phyloP scores from a whole-genome alignment of 805 yeast species.

The Pichia nanzhaoensis region DNA sequence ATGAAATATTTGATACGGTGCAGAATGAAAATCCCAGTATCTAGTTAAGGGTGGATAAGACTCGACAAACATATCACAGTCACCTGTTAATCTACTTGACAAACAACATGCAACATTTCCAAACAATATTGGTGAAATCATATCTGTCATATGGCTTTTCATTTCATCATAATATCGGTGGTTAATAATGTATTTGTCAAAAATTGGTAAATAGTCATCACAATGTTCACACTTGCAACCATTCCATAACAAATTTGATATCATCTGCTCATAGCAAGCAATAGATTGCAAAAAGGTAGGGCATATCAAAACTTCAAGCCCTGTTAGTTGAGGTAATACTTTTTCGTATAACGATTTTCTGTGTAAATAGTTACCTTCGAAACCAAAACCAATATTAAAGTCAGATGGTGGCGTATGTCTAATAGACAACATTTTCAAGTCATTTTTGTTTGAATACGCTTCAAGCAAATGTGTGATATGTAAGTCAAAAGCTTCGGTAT shows the following conservation, averaged over 20 bases:
- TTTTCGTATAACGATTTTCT: conserved; percentile 46
- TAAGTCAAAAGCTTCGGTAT: conserved; percentile 52
- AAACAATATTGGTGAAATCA: conserved; percentile 52
- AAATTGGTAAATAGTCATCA: conserved; percentile 35
- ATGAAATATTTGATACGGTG: conserved; percentile 36
- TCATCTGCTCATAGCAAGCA: conserved; percentile 63
- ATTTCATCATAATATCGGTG: conserved; percentile 52
- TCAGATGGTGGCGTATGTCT: conserved; percentile 52
- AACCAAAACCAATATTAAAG: conserved; percentile 55
- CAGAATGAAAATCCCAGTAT: conserved; percentile 41
- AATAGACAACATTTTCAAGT: conserved; percentile 40
- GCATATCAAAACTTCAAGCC: conserved; percentile 40
- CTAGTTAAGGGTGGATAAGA: conserved; percentile 29
- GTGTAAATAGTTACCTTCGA: conserved; percentile 67
- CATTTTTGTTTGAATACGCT: conserved; percentile 28
- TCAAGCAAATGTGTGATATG: conserved; percentile 37
- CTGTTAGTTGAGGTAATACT: conserved; percentile 39
- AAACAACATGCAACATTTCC: conserved; percentile 44
- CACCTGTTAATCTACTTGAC: conserved; percentile 27
- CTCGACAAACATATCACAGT: conserved; percentile 22
- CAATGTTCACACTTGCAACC: conserved; percentile 67
- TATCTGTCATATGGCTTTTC: conserved; percentile 46
- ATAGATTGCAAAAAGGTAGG: conserved; percentile 57
- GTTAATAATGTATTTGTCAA: conserved; percentile 56
- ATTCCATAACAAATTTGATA: conserved; percentile 69